Evolutionary conservation across 495 filamentous ascomycete genomes (phyloP).

Genomic region (Aspergillus biplanus): DNA sequence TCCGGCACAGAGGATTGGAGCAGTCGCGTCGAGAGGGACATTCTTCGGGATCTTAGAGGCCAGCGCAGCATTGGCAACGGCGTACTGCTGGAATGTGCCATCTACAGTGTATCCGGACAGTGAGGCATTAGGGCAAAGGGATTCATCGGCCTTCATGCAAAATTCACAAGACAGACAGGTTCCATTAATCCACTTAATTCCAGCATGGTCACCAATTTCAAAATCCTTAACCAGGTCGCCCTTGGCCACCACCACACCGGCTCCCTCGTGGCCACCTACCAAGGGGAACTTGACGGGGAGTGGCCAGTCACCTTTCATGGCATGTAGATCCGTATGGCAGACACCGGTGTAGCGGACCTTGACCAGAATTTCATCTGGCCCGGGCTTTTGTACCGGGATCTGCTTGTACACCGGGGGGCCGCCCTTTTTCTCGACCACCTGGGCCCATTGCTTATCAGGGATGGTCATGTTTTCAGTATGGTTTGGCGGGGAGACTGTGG

Average conservation of each 20-base stretch:
- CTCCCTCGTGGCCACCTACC: slow-evolving; percentile 95
- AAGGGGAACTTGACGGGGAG: slow-evolving; percentile 75
- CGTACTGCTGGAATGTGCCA: slow-evolving; percentile 91
- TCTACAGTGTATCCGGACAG: slow-evolving; percentile 92
- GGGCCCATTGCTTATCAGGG: slow-evolving; percentile 82
- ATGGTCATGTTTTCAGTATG: slow-evolving; percentile 42
- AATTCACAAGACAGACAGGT: slow-evolving; percentile 78
- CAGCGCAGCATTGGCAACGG: slow-evolving; percentile 81
- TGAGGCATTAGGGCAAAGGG: slow-evolving; percentile 70
- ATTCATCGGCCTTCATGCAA: slow-evolving; percentile 76
- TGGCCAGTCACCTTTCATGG: slow-evolving; percentile 89
- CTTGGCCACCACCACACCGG: slow-evolving; percentile 80
- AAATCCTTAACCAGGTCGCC: slow-evolving; percentile 74
- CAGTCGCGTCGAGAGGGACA: slow-evolving; percentile 72
- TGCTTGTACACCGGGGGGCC: slow-evolving; percentile 78
- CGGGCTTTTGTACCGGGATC: slow-evolving; percentile 77
- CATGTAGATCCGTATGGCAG: slow-evolving; percentile 88
- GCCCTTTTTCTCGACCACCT: slow-evolving; percentile 78
- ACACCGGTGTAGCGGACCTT: slow-evolving; percentile 93
- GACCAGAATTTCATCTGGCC: slow-evolving; percentile 85
- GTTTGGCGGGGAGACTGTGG: background rate
- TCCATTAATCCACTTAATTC: slow-evolving; percentile 92
- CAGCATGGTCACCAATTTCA: slow-evolving; percentile 78
- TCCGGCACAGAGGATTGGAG: slow-evolving; percentile 85
- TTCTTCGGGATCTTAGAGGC: slow-evolving; percentile 79